Evolutionary conservation across 805 yeast genomes (phyloP).

Genomic region (Saturnispora serradocipensis): DNA sequence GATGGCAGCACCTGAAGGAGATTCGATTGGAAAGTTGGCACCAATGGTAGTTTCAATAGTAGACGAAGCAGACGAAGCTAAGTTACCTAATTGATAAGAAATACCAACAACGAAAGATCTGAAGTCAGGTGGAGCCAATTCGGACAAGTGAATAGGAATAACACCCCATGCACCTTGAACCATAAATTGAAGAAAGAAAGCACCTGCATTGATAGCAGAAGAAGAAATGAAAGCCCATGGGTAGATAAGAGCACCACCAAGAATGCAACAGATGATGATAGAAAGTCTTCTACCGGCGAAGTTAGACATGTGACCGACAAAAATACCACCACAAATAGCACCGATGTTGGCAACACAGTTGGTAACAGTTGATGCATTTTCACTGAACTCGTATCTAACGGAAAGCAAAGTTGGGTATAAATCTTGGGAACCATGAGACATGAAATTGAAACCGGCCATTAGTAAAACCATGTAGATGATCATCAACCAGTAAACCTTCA

Average conservation of each 20-base stretch:
- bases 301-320: conserved; percentile 47
- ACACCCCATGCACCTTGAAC: conserved; percentile 70
- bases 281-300: conserved; percentile 48
- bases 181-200: conserved; percentile 49
- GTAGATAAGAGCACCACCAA: conserved; percentile 53
- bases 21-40: conserved; percentile 38
- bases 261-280: conserved; percentile 40
- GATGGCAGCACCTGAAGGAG: conserved; percentile 22
- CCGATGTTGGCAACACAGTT: conserved; percentile 51
- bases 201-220: conserved; percentile 48
- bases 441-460: conserved; percentile 57
- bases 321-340: conserved; percentile 47
- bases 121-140: conserved; percentile 53
- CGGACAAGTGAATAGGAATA: conserved; percentile 52
- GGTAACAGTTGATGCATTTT: conserved; percentile 42
- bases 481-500: conserved; percentile 48
- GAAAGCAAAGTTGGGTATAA: conserved; percentile 47
- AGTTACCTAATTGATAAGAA: conserved; percentile 60
- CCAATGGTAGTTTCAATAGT: conserved; percentile 64
- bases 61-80: conserved; percentile 56
- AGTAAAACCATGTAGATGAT: conserved; percentile 46
- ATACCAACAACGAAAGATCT: conserved; percentile 56
- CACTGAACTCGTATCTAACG: conserved; percentile 34
- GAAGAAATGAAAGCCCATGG: conserved; percentile 49
- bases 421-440: conserved; percentile 59